Base-by-base conservation (phyloP, 116 monocot genomes). In the Thalassia testudinum region DNA sequence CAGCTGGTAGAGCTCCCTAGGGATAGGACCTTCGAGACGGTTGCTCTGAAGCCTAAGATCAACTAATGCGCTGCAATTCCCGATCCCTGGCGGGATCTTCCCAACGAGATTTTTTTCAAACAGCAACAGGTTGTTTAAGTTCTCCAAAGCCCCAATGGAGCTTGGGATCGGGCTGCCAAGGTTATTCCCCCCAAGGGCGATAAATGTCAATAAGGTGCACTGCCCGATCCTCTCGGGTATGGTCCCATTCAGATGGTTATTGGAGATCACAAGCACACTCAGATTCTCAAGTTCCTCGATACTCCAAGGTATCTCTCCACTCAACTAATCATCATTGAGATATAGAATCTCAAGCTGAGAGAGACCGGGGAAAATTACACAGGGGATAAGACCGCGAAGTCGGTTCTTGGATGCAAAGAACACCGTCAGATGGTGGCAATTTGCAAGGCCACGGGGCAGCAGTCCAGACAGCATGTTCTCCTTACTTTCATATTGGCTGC, bases 11-110 rank as follows among this genome's bases (percentile, higher is more conserved):
- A 83, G 60, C 66, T 78, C 78, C 0, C 15, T 24, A 4, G 82
- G 82, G 22, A 87, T 72, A 2, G 18, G 16, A 1, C 87, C 87
- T 26, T 58, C 48, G 21, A 87, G 62, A 12, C 49, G 40, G 47
- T 86, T 86, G 0, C 54, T 56, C 8, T 78, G 69, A 6, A 86
- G 67, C 62, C 63, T 26, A 29, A 87, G 43, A n/a, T 76, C 75
- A 27, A 27, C 43, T 45, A 87, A 56, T 1, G 56, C 69, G 27
- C 63, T 67, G 27, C 75, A 82, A 48, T 78, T 78, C 10, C 82
- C 81, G 0, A 87, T 21, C 56, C 71, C n/a, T n/a, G n/a, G n/a
- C n/a, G n/a, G n/a, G n/a, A n/a, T n/a, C n/a, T n/a, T n/a, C n/a
- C n/a, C n/a, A n/a, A n/a, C n/a, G n/a, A n/a, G n/a, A n/a, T n/a